A percentile compares a stretch with the other conserved stretches of the same genome.
These are phyloP conservation scores for Blastomyces silverae DNA, from an alignment of 2,329 filamentous ascomycete species.

Conservation along the genomic window DNA sequence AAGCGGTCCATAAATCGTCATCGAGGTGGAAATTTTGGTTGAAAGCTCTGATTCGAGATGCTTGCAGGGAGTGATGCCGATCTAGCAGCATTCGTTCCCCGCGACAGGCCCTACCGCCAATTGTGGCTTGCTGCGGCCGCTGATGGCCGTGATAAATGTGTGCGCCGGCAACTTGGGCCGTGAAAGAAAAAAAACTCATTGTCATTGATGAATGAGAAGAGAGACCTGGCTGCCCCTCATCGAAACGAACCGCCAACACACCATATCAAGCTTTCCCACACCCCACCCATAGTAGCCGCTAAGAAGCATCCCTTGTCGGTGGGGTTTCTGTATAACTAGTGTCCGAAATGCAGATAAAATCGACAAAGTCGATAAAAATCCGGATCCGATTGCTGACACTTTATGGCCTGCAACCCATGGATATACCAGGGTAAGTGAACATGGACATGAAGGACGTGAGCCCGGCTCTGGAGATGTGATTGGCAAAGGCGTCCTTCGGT, in stretches of 20 bases:
- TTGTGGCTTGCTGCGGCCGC: conserved; percentile 7
- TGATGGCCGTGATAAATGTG: conserved; percentile 5
- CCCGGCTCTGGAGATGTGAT: neutral
- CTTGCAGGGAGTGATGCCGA: conserved; percentile 3
- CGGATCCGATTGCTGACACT: neutral
- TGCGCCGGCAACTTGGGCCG: neutral
- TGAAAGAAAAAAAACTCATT: neutral
- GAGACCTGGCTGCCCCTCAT: neutral
- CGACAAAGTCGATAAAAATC: neutral
- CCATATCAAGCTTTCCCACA: conserved; percentile 8
- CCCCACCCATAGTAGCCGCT: neutral
- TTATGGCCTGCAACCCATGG: neutral
- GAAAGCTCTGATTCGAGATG: conserved; percentile 6
- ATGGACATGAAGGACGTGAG: neutral
- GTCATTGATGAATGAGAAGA: too few species aligned
- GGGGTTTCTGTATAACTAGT: conserved; percentile 1
- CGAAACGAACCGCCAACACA: neutral
- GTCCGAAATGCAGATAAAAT: neutral
- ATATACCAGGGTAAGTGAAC: neutral
- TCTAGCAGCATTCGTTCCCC: conserved; percentile 2
- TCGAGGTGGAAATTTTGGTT: neutral
- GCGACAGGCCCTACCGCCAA: conserved; percentile 1
- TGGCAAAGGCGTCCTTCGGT: neutral
- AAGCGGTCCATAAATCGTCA: conserved; percentile 4
- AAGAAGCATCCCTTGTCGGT: neutral